phyloP scores from a whole-genome alignment of 352 stramenopile species.

The Pythium myriotylum region DNA sequence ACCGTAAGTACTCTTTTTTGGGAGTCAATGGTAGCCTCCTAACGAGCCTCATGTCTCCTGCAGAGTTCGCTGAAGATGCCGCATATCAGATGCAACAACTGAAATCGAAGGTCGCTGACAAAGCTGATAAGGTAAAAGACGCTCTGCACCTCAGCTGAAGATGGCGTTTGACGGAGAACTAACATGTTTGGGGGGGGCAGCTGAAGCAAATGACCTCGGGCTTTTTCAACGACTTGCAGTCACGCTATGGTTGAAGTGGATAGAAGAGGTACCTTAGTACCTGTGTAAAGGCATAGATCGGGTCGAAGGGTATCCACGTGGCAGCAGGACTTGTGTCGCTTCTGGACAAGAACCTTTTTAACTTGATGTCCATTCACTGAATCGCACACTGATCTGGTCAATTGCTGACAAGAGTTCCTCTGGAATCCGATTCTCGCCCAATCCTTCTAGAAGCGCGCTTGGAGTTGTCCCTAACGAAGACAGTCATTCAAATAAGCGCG shows the following conservation, averaged over 20 bases:
- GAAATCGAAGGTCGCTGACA: slow-evolving; percentile 83
- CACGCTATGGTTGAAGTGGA: slow-evolving; percentile 58
- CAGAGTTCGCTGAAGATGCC: slow-evolving; percentile 65
- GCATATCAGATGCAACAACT: slow-evolving; percentile 86
- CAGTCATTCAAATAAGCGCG: slow-evolving; percentile 27
- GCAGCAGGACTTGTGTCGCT: slow-evolving; percentile 29
- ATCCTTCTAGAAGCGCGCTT: slow-evolving; percentile 21
- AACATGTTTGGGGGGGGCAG: slow-evolving; percentile 27
- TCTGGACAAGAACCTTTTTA: slow-evolving; percentile 26
- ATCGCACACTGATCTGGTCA: neutral
- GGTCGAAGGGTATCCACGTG: slow-evolving; percentile 34
- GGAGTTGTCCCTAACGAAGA: no score
- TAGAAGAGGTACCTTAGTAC: slow-evolving; percentile 19
- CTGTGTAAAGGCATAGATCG: slow-evolving; percentile 21
- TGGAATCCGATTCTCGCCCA: neutral
- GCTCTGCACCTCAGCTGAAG: neutral
- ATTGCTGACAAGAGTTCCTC: neutral
- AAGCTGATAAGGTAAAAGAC: slow-evolving; percentile 67
- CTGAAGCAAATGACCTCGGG: slow-evolving; percentile 90
- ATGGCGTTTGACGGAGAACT: neutral
- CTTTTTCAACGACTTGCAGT: slow-evolving; percentile 88
- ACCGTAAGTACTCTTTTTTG: slow-evolving; percentile 46
- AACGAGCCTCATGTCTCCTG: neutral
- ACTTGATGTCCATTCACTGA: slow-evolving; percentile 4
- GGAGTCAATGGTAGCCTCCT: neutral